These are phyloP conservation scores for Henckelia pumila DNA, from an alignment of 257 asterid species.

Conservation along the genomic window DNA sequence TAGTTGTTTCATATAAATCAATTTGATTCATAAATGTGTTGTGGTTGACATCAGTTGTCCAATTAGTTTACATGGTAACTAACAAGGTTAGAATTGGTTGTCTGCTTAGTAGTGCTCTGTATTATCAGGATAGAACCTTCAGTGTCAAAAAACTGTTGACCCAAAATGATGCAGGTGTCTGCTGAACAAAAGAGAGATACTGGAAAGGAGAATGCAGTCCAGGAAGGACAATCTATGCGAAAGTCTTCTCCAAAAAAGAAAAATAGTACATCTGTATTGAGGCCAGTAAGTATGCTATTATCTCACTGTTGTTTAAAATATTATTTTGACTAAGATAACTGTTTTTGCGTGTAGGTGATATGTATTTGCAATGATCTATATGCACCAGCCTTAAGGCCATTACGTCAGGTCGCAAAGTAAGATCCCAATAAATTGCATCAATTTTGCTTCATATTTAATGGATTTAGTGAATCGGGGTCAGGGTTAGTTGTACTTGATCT, in stretches of 20 bases:
- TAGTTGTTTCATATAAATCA: background rate
- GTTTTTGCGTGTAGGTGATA: constrained; percentile 59
- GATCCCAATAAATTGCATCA: constrained; percentile 27
- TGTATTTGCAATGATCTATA: constrained; percentile 96
- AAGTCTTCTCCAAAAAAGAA: constrained; percentile 64
- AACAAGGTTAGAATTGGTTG: constrained; percentile 7
- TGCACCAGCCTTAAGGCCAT: constrained; percentile 84
- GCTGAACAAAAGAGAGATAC: constrained; percentile 62
- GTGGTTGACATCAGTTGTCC: background rate
- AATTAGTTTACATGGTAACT: constrained; percentile 18
- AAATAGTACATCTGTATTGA: constrained; percentile 50
- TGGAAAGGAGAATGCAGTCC: constrained; percentile 64
- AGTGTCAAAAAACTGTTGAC: constrained; percentile 14
- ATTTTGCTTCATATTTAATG: constrained; percentile 21
- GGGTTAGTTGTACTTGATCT: constrained; percentile 4
- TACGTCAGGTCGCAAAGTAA: constrained; percentile 98
- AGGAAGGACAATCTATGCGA: constrained; percentile 51
- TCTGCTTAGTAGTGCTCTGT: constrained; percentile 16
- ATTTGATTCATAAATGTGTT: constrained; percentile 14
- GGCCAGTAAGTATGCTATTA: constrained; percentile 68
- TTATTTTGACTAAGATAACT: constrained; percentile 31
- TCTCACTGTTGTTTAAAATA: constrained; percentile 21
- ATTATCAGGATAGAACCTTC: constrained; percentile 7
- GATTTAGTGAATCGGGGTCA: constrained; percentile 5
- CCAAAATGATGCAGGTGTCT: constrained; percentile 58